Evolutionary conservation across 73 alveolate genomes (phyloP).

Genomic region (Tetrahymena borealis): DNA sequence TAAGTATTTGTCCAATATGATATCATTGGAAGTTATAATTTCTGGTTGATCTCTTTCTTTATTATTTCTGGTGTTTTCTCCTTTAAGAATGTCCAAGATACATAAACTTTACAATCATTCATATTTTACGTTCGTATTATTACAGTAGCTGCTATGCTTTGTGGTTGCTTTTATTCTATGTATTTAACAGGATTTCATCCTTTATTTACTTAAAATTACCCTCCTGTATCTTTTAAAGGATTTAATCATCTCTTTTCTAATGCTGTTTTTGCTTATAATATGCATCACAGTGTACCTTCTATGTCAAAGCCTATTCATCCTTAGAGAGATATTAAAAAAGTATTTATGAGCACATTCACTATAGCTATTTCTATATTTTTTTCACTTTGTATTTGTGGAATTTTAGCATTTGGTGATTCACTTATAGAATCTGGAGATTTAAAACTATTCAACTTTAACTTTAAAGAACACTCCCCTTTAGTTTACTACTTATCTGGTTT

Average conservation of each 20-base stretch:
- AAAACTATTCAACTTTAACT: background rate
- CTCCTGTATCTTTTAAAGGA: background rate
- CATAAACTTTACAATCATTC: background rate
- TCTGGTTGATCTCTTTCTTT: background rate
- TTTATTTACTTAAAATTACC: background rate
- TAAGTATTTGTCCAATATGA: background rate
- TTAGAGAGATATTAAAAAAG: background rate
- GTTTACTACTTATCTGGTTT: constrained; percentile 25
- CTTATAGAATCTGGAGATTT: background rate
- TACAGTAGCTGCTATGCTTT: background rate
- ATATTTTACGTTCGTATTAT: background rate
- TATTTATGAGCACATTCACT: constrained; percentile 1
- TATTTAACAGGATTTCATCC: background rate
- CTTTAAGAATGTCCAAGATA: background rate
- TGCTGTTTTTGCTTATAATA: constrained; percentile 27
- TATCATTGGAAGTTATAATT: background rate
- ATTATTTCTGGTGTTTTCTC: background rate
- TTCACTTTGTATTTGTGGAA: constrained; percentile 12
- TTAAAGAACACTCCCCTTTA: background rate
- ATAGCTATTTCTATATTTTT: constrained; percentile 13
- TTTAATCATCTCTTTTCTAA: constrained; percentile 6
- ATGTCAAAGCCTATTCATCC: constrained; percentile 41
- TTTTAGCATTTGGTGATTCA: constrained; percentile 19
- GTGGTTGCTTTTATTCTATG: background rate
- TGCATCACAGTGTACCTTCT: constrained; percentile 42